Evolutionary conservation across 306 rosid genomes (phyloP).

Genomic region (Trifolium fragiferum): DNA sequence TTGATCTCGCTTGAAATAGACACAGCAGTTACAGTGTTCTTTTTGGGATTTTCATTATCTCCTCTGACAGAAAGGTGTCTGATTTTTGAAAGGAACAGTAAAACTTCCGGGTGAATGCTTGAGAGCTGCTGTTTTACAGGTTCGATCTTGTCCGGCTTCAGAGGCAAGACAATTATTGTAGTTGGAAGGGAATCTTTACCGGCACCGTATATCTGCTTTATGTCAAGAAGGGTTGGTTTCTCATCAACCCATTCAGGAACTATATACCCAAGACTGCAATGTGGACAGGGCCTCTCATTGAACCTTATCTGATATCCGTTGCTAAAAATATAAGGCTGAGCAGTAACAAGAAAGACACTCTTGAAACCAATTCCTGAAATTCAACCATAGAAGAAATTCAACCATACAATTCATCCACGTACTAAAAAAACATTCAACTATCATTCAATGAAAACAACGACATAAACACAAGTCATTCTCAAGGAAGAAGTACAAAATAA

Average conservation of each 20-base stretch:
- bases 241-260: not conserved
- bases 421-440: too few species aligned
- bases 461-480: too few species aligned
- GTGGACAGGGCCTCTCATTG: not conserved
- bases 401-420: too few species aligned
- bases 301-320: not conserved
- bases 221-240: not conserved
- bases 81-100: not conserved
- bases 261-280: not conserved
- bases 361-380: not conserved
- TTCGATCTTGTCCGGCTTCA: not conserved
- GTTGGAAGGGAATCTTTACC: not conserved
- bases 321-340: not conserved
- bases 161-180: not conserved
- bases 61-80: not conserved
- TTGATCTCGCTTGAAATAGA: not conserved
- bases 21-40: not conserved
- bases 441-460: too few species aligned
- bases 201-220: not conserved
- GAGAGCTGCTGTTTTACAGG: not conserved
- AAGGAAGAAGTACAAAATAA: not conserved
- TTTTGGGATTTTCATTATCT: not conserved
- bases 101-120: not conserved
- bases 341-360: not conserved
- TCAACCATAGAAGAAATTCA: not conserved